Evolutionary conservation across 177 flowering plant species (phyloP), one percentile per base, ranked within the genome.

Genomic region (Tripterygium wilfordii): DNA sequence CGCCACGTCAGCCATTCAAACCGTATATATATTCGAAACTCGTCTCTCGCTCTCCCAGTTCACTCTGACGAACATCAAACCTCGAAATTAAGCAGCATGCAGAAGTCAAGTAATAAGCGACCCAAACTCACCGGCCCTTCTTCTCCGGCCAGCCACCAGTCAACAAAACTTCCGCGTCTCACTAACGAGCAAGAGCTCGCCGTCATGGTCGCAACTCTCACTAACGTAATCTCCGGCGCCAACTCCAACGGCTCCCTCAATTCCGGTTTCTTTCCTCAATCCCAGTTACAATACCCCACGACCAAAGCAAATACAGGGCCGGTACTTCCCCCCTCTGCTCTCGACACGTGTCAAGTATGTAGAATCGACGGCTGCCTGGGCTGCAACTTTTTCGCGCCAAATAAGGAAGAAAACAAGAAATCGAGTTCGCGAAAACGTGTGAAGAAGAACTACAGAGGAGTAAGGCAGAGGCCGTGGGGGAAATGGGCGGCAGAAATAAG

Each of bases 191-290:
- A 77, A 35, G 82, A 74, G 31, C 38, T 59, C 3, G 31, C 69
- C 30, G 33, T 64, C 58, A 75, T 78, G 37, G 69, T 76, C 49
- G 24, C 57, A n/a, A 65, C 82, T 13, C 60, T 76, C 45, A 67
- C 44, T 18, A 61, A 58, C 50, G 79, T 69, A 30, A 48, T 74
- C 48, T 27, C 62, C n/a, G 75, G 75, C 25, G n/a, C 32, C 25
- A 22, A n/a, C 39, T 3, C 5, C 25, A n/a, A 3, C 20, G 20
- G 18, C 2, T 15, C 20, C n/a, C n/a, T n/a, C n/a, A n/a, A n/a
- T n/a, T n/a, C n/a, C n/a, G n/a, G n/a, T n/a, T n/a, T n/a, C n/a
- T n/a, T n/a, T n/a, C n/a, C n/a, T n/a, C n/a, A n/a, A n/a, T n/a
- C n/a, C n/a, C n/a, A n/a, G n/a, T n/a, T n/a, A n/a, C n/a, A n/a